These are phyloP conservation scores for Litsea cubeba DNA, from an alignment of 164 flowering plant species.

Conservation along the genomic window DNA sequence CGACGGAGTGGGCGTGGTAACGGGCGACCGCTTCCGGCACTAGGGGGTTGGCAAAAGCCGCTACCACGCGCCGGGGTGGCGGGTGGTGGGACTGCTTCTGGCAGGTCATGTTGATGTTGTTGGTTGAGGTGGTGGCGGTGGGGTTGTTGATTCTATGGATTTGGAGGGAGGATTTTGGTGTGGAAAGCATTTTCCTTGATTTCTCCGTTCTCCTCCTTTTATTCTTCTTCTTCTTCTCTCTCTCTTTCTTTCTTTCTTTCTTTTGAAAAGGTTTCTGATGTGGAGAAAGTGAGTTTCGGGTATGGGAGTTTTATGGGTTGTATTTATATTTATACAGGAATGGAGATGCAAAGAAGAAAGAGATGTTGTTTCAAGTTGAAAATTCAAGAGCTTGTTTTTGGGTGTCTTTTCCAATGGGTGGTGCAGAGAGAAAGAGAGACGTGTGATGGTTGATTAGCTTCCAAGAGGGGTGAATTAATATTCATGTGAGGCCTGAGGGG, in stretches of 20 bases:
- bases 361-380: not conserved
- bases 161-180: slow-evolving; percentile 20
- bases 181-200: slow-evolving; percentile 21
- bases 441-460: slow-evolving; percentile 10
- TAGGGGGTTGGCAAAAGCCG: not conserved
- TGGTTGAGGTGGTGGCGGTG: not conserved
- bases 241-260: not conserved
- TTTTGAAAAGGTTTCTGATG: not conserved
- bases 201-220: not conserved
- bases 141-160: slow-evolving; percentile 16
- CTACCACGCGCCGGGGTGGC: not conserved
- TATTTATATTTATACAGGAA: slow-evolving; percentile 6
- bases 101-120: slow-evolving; percentile 12
- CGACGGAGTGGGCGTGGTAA: slow-evolving; percentile 47
- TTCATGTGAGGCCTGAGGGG: slow-evolving; percentile 8
- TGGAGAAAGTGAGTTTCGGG: not conserved
- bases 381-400: not conserved
- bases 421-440: not conserved
- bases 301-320: not conserved
- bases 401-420: not conserved
- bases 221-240: not conserved
- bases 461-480: slow-evolving; percentile 7
- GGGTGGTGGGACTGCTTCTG: slow-evolving; percentile 7
- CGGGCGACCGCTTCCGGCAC: slow-evolving; percentile 41
- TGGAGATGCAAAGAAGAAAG: not conserved